Evolutionary conservation across 83 land plant species (phyloP).

Genomic region (Diphasiastrum complanatum): DNA sequence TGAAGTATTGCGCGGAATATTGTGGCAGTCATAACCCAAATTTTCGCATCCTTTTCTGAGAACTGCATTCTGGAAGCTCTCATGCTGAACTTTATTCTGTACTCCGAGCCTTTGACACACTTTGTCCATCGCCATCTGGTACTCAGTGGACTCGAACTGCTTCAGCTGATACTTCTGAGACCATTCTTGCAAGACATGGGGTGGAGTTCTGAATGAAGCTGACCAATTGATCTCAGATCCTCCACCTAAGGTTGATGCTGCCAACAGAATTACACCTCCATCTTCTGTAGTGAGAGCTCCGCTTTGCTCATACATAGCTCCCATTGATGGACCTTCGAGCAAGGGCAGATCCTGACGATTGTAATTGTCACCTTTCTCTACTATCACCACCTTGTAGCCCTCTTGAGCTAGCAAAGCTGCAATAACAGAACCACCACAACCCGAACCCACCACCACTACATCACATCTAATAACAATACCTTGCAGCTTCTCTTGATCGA

Average conservation of each 20-base stretch:
- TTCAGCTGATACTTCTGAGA: constrained; percentile 42
- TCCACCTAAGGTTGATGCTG: constrained; percentile 84
- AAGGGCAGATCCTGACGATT: constrained; percentile 39
- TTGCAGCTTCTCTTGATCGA: too few relatives aligned
- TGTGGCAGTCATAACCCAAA: constrained; percentile 40
- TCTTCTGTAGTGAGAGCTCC: constrained; percentile 54
- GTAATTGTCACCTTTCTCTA: constrained; percentile 55
- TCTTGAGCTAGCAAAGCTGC: constrained; percentile 54
- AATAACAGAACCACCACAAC: constrained; percentile 57
- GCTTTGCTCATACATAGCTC: constrained; percentile 50
- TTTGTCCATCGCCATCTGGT: constrained; percentile 56
- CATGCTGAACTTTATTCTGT: constrained; percentile 30
- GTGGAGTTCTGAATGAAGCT: constrained; percentile 71
- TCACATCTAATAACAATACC: constrained; percentile 45
- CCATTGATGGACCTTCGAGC: constrained; percentile 46
- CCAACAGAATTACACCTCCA: constrained; percentile 44
- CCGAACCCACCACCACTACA: constrained; percentile 63
- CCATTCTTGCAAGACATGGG: constrained; percentile 68
- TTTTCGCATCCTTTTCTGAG: constrained; percentile 52
- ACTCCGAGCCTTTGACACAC: constrained; percentile 62
- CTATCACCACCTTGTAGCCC: constrained; percentile 51
- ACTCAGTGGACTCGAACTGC: constrained; percentile 39
- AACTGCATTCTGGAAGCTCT: constrained; percentile 53
- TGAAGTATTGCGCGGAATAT: constrained; percentile 49
- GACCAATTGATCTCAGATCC: constrained; percentile 95